Evolutionary conservation across 306 rosid species (phyloP), one percentile per base, ranked within the genome.

Genomic region (Hippophae gyantsensis): DNA sequence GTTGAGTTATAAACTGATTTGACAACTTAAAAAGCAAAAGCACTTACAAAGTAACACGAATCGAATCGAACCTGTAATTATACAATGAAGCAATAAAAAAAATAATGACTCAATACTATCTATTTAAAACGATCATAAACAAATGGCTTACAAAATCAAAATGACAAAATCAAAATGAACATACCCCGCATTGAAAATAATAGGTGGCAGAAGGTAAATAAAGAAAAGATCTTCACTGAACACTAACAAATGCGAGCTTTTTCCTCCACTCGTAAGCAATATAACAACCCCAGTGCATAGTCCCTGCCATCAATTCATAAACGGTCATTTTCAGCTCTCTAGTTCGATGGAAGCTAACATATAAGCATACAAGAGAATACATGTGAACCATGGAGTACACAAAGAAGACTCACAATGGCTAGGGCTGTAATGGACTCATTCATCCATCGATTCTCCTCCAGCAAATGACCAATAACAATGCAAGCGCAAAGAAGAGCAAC

Each of bases 121-220:
- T 32, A 32, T 32, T 32, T 32, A 32, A 2, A 4, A 32, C 38
- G 4, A 52, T 52, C 10, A 13, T 8, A 25, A 54, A 32, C 58
- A 54, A 54, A 1, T 40, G 9, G 5, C 38, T 4, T 32, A 32
- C 38, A 6, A 56, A 12, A 13, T 38, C 53, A 49, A 13, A 6
- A 49, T 6, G 13, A 12, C 38, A 6, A 56, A 12, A 13, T 38
- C 53, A 49, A 13, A 6, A 49, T 6, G 13, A 12, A 8, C 84
- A 54, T 49, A 93, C 97, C 99, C 99, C 26, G 99, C 99, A 65
- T 93, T 93, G 85, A 93, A 93, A 66, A 93, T 93, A 68, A 93
- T 93, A 1, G 99, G 99, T 12, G 99, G 99, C 42, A 93, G 97
- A 73, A 93, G 94, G 74, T 88, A 93, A 67, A 83, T 88, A 42